phyloP scores from a whole-genome alignment of 1,139 yeast genomes.

The Geotrichum bryndzae region DNA sequence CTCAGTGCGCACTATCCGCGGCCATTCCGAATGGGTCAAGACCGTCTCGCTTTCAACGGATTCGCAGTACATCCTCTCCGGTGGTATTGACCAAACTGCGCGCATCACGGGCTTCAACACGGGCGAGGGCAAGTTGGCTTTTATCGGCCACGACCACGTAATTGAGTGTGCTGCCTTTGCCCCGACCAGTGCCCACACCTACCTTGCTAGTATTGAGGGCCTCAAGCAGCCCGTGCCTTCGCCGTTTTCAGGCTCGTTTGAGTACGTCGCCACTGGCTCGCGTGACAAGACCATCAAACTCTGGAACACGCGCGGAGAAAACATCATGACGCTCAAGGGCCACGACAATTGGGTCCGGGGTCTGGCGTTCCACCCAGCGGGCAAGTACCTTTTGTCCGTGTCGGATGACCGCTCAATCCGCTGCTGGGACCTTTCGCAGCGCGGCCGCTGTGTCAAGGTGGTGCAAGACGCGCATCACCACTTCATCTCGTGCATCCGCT shows the following conservation, averaged over 20 bases:
- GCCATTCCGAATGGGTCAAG: conserved; percentile 90
- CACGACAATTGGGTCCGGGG: conserved; percentile 87
- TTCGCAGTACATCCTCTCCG: conserved; percentile 62
- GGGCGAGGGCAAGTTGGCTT: conserved; percentile 62
- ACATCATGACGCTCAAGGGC: conserved; percentile 53
- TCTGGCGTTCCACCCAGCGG: conserved; percentile 67
- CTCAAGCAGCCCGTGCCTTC: conserved; percentile 26
- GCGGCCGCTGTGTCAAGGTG: conserved; percentile 47
- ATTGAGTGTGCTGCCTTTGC: conserved; percentile 68
- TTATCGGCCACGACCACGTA: conserved; percentile 79
- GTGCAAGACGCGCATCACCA: conserved; percentile 61
- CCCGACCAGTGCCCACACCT: conserved; percentile 47
- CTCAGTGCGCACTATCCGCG: conserved; percentile 59
- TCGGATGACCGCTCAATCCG: conserved; percentile 75
- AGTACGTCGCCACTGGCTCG: conserved; percentile 63
- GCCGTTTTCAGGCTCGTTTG: conserved; percentile 25
- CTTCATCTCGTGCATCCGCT: conserved; percentile 58
- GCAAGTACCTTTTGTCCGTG: conserved; percentile 62
- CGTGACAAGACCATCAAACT: conserved; percentile 71
- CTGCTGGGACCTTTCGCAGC: conserved; percentile 69
- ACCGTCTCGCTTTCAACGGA: conserved; percentile 46
- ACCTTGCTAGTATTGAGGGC: conserved; percentile 46
- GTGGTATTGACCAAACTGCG: conserved; percentile 76
- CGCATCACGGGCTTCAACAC: conserved; percentile 56
- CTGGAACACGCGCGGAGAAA: conserved; percentile 71